phyloP scores from a whole-genome alignment of 495 filamentous ascomycete species.

The Aspergillus indologenus region DNA sequence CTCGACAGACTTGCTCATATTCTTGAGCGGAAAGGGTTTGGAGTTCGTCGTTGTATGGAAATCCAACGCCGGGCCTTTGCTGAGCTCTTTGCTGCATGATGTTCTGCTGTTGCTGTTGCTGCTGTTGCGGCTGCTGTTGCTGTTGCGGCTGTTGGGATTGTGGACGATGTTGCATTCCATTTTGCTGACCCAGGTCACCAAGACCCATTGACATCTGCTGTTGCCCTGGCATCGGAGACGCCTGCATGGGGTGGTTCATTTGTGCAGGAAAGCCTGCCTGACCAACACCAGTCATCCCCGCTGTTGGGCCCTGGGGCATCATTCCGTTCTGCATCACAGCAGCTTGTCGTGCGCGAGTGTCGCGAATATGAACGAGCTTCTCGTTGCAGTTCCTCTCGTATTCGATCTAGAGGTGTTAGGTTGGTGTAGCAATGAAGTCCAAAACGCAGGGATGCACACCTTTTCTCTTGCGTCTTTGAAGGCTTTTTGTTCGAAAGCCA shows the following conservation, averaged over 20 bases:
- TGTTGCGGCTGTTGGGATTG: constrained; percentile 31
- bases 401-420: constrained; percentile 28
- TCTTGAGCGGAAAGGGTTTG: constrained; percentile 39
- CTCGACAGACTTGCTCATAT: constrained; percentile 39
- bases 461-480: constrained; percentile 45
- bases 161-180: constrained; percentile 34
- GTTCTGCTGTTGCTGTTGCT: constrained; percentile 21
- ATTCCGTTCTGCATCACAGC: constrained; percentile 44
- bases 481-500: constrained; percentile 46
- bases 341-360: constrained; percentile 45
- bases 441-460: constrained; percentile 25
- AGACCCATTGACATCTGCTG: constrained; percentile 46
- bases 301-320: constrained; percentile 36
- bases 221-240: constrained; percentile 47
- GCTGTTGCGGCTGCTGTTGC: constrained; percentile 26
- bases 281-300: constrained; percentile 31
- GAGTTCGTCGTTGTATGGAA: constrained; percentile 35
- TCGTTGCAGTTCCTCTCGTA: constrained; percentile 49
- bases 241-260: constrained; percentile 51
- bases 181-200: constrained; percentile 42
- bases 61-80: constrained; percentile 30
- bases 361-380: constrained; percentile 48
- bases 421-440: constrained; percentile 3
- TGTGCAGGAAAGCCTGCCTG: constrained; percentile 50
- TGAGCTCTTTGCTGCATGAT: constrained; percentile 36